A percentile compares a stretch with the other conserved stretches of the same genome.
Conservation (phyloP, 2,329 filamentous ascomycete species). For the Alternaria solani region DNA sequence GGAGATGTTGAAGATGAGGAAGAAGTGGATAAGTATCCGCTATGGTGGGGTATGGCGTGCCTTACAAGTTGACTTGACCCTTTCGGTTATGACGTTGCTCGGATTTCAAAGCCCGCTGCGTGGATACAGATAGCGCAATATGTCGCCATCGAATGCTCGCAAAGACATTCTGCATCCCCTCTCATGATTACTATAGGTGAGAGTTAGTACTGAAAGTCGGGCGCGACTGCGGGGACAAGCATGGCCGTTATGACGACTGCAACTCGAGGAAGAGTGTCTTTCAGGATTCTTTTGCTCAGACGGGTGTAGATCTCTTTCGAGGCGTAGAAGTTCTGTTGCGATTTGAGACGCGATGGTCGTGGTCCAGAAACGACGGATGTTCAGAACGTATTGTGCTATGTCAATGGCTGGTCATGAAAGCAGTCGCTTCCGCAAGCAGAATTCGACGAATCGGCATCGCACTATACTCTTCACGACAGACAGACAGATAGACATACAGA, state of each 20-base stretch:
- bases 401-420: background rate
- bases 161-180: too few species aligned
- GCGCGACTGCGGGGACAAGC: background rate
- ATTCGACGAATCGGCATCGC: background rate
- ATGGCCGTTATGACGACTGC: background rate
- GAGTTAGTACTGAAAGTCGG: background rate
- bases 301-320: background rate
- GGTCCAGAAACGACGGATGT: background rate
- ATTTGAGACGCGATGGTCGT: background rate
- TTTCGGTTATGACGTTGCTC: slow-evolving; percentile 4
- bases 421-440: background rate
- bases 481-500: background rate
- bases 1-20: background rate
- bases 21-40: background rate
- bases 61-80: background rate
- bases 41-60: slow-evolving; percentile 7
- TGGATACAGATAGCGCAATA: background rate
- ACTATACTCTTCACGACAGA: background rate
- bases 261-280: background rate
- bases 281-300: background rate
- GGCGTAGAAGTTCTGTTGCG: background rate
- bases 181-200: background rate
- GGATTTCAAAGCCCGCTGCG: background rate
- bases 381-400: background rate
- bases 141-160: background rate